Percentiles rank a stretch among this genome's conserved stretches.
Conservation (phyloP, 768 basidiomycete species). For the Nevesoporus exiguus region DNA sequence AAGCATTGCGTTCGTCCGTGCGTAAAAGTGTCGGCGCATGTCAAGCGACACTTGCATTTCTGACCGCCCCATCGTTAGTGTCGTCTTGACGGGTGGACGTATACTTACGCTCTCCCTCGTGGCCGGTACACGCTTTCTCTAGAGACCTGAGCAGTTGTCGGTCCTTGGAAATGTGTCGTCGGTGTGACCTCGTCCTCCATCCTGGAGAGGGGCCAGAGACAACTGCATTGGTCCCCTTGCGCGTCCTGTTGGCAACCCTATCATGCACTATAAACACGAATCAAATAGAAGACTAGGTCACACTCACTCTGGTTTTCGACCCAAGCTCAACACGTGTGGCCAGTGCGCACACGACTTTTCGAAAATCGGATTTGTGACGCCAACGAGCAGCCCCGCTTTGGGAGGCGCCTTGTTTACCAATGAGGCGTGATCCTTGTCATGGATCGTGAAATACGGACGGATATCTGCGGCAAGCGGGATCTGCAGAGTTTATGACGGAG, state of each 20-base stretch:
- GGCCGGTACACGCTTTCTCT: constrained; percentile 55
- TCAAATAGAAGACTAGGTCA: not conserved
- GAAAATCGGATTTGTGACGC: constrained; percentile 88
- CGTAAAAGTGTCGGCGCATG: constrained; percentile 78
- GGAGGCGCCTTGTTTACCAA: constrained; percentile 84
- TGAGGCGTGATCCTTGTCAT: constrained; percentile 76
- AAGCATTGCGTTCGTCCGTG: constrained; percentile 81
- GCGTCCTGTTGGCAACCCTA: not conserved
- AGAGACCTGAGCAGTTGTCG: constrained; percentile 65
- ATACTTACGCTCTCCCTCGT: constrained; percentile 50
- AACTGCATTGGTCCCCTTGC: constrained; percentile 2
- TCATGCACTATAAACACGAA: not conserved
- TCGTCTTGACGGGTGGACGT: not conserved
- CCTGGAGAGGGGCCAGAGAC: constrained; percentile 58
- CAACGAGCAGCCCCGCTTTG: constrained; percentile 69
- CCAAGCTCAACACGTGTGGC: constrained; percentile 79
- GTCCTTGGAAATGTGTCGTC: constrained; percentile 84
- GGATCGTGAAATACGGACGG: constrained; percentile 94
- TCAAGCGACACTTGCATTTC: constrained; percentile 60
- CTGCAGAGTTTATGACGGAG: constrained; percentile 35
- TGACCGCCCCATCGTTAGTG: constrained; percentile 25
- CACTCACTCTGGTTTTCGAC: constrained; percentile 45
- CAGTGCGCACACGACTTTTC: constrained; percentile 77
- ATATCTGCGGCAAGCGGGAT: constrained; percentile 83
- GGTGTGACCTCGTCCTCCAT: constrained; percentile 77